phyloP scores from a whole-genome alignment of 106 monocot genomes.

The Dendrobium huoshanense region DNA sequence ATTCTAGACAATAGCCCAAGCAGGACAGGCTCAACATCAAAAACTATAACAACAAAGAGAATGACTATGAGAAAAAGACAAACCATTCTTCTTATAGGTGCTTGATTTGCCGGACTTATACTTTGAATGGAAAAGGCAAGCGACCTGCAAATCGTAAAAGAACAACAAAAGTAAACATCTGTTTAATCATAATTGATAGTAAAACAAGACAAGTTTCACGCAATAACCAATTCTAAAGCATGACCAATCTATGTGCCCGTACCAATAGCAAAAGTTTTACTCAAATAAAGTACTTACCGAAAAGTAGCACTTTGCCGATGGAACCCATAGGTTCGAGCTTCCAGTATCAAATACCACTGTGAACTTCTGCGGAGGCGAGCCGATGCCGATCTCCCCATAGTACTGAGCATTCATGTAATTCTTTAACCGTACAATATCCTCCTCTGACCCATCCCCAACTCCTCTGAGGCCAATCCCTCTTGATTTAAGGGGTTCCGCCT shows the following conservation, averaged over 20 bases:
- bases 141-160: conserved; percentile 9
- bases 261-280: background rate
- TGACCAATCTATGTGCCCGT: too few species aligned
- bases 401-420: conserved; percentile 99
- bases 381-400: conserved; percentile 91
- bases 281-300: conserved; percentile 43
- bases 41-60: background rate
- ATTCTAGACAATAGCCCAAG: background rate
- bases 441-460: conserved; percentile 17
- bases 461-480: conserved; percentile 22
- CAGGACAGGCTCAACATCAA: background rate
- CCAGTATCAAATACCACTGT: conserved; percentile 97
- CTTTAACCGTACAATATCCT: conserved; percentile 70
- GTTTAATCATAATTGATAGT: background rate
- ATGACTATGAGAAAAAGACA: background rate
- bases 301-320: conserved; percentile 92
- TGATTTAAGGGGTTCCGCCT: conserved; percentile 4
- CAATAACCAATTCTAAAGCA: background rate
- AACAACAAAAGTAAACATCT: background rate
- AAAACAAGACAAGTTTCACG: background rate
- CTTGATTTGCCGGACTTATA: conserved; percentile 17
- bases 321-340: conserved; percentile 94
- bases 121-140: conserved; percentile 19
- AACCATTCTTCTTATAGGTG: conserved; percentile 22
- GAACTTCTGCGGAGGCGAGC: conserved; percentile 82